Conservation (phyloP, 257 asterid species). For the Rhazya stricta region DNA sequence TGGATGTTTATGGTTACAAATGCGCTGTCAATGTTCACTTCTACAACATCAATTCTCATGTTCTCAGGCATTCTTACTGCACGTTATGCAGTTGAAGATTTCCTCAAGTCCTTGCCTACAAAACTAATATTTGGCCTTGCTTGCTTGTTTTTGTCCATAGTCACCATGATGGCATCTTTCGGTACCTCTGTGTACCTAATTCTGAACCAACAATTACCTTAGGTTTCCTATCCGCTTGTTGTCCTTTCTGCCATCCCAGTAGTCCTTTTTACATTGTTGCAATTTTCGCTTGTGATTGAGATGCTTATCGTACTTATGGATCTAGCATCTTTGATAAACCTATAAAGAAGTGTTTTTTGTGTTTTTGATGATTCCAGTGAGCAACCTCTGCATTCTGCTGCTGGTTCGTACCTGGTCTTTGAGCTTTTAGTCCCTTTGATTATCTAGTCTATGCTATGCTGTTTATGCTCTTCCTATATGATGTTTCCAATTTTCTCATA, state of each 20-base stretch:
- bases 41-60: conserved; percentile 25
- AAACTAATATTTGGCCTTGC: conserved; percentile 24
- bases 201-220: conserved; percentile 1
- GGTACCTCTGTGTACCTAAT: conserved; percentile 27
- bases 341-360: not conserved
- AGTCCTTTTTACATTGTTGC: conserved; percentile 16
- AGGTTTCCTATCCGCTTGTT: conserved; percentile 21
- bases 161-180: conserved; percentile 28
- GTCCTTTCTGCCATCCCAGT: conserved; percentile 18
- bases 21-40: conserved; percentile 17
- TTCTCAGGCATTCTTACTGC: conserved; percentile 30
- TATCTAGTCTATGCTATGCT: too few species aligned
- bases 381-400: not conserved
- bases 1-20: conserved; percentile 23
- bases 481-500: too few species aligned
- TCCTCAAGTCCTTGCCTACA: conserved; percentile 21
- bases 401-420: too few species aligned
- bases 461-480: too few species aligned
- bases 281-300: conserved; percentile 23
- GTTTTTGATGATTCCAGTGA: not conserved
- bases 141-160: conserved; percentile 20
- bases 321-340: conserved; percentile 21
- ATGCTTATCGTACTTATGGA: conserved; percentile 23
- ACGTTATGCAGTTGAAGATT: conserved; percentile 27
- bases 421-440: too few species aligned